phyloP scores from a whole-genome alignment of 2,329 filamentous ascomycete species.

The Fusarium poae region DNA sequence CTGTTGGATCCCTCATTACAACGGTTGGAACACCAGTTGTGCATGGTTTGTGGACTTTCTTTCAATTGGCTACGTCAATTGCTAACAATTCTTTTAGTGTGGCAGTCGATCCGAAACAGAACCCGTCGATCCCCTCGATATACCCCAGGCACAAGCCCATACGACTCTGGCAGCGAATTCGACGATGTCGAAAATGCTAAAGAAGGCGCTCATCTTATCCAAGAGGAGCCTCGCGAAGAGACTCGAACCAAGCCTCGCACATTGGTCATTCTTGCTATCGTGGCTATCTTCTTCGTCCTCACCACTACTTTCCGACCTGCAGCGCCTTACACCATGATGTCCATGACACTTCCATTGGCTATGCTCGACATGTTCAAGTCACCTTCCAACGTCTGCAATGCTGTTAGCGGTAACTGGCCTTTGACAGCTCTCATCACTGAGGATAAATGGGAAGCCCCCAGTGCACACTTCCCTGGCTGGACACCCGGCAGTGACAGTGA shows the following conservation, averaged over 20 bases:
- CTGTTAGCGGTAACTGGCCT: conserved; percentile 47
- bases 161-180: conserved; percentile 38
- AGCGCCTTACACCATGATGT: conserved; percentile 51
- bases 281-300: conserved; percentile 28
- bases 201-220: conserved; percentile 21
- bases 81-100: conserved; percentile 30
- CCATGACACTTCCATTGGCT: conserved; percentile 50
- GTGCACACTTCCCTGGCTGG: conserved; percentile 51
- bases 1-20: conserved; percentile 40
- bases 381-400: conserved; percentile 42
- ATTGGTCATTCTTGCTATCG: conserved; percentile 17
- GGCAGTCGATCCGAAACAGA: conserved; percentile 31
- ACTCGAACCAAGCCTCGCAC: conserved; percentile 13
- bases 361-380: conserved; percentile 49
- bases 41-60: conserved; percentile 34
- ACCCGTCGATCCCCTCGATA: conserved; percentile 16
- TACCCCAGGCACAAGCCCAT: conserved; percentile 14
- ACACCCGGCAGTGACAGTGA: conserved; percentile 48
- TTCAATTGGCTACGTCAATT: neutral
- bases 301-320: conserved; percentile 46
- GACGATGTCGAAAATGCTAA: conserved; percentile 38
- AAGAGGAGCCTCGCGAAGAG: conserved; percentile 28
- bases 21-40: conserved; percentile 36
- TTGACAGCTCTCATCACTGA: conserved; percentile 48
- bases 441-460: conserved; percentile 46